phyloP scores from a whole-genome alignment of 208 protist species.

The Endotrypanum monterogeii region DNA sequence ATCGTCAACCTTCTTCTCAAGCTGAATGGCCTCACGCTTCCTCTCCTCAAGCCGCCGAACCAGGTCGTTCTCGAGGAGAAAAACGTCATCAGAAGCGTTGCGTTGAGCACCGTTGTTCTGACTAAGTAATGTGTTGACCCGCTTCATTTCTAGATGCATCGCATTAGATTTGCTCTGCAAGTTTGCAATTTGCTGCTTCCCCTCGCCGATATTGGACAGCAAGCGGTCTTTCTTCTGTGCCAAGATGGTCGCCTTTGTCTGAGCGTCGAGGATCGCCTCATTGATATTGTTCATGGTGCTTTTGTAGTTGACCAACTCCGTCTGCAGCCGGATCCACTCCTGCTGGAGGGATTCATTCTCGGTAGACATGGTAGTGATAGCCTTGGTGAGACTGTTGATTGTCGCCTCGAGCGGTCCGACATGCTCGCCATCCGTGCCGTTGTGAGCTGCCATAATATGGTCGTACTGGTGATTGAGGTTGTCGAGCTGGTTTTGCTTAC shows the following conservation, averaged over 20 bases:
- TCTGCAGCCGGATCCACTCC: conserved; percentile 95
- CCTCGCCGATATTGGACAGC: conserved; percentile 60
- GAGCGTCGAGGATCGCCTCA: conserved; percentile 87
- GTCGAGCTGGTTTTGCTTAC: conserved; percentile 96
- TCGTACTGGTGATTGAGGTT: conserved; percentile 96
- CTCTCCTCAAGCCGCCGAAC: conserved; percentile 87
- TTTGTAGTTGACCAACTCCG: conserved; percentile 93
- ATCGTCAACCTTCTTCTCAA: conserved; percentile 89
- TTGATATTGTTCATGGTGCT: conserved; percentile 89
- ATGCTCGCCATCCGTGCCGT: conserved; percentile 74
- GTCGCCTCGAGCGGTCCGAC: conserved; percentile 95
- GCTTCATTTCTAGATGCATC: conserved; percentile 94
- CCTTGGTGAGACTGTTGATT: conserved; percentile 94
- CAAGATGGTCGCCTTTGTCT: conserved; percentile 89
- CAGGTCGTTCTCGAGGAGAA: conserved; percentile 92
- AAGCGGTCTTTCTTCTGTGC: conserved; percentile 91
- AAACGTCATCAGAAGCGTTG: conserved; percentile 88
- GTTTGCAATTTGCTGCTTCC: conserved; percentile 77
- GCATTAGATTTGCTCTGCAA: conserved; percentile 86
- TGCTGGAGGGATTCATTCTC: conserved; percentile 94
- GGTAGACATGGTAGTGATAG: conserved; percentile 87
- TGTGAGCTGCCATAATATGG: conserved; percentile 70
- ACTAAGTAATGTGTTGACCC: conserved; percentile 91
- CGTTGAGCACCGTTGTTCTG: conserved; percentile 81
- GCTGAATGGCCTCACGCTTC: conserved; percentile 88